A percentile compares a stretch with the other conserved stretches of the same genome.
These are phyloP conservation scores for Acanthamoeba sp. DNA, from an alignment of 208 protist species.

Conservation along the genomic window DNA sequence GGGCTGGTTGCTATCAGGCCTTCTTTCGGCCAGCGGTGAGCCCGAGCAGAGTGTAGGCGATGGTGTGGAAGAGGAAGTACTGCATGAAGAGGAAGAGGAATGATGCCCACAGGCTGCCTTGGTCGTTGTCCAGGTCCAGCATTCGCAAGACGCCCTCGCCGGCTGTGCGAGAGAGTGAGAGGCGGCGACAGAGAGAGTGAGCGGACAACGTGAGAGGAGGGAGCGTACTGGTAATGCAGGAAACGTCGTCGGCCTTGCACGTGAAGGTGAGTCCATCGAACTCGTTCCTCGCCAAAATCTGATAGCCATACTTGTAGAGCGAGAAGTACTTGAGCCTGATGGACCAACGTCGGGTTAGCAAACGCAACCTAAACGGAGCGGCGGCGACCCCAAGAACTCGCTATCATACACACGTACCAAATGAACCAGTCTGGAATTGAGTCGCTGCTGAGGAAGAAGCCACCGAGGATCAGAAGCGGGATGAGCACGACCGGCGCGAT, in stretches of 20 bases:
- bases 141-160: not conserved
- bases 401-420: too few relatives aligned
- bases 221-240: constrained; percentile 7
- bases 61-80: constrained; percentile 23
- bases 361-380: not conserved
- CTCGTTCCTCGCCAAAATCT: constrained; percentile 48
- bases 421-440: constrained; percentile 24
- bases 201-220: not conserved
- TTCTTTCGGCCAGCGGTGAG: constrained; percentile 4
- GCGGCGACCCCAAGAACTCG: too few relatives aligned
- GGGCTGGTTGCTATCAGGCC: too few relatives aligned
- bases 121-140: constrained; percentile 52
- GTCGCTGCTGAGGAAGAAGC: constrained; percentile 55
- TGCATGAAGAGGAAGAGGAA: constrained; percentile 68
- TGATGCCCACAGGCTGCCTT: constrained; percentile 52
- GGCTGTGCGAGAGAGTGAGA: not conserved
- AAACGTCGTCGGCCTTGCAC: not conserved
- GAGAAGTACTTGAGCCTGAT: constrained; percentile 68
- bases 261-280: constrained; percentile 64
- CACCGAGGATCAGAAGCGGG: constrained; percentile 32
- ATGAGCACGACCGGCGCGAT: constrained; percentile 40
- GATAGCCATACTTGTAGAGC: constrained; percentile 51
- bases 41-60: not conserved
- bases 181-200: not conserved
- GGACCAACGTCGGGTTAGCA: not conserved